Conservation (phyloP, 2,329 filamentous ascomycete genomes). For the Colletotrichum godetiae region DNA sequence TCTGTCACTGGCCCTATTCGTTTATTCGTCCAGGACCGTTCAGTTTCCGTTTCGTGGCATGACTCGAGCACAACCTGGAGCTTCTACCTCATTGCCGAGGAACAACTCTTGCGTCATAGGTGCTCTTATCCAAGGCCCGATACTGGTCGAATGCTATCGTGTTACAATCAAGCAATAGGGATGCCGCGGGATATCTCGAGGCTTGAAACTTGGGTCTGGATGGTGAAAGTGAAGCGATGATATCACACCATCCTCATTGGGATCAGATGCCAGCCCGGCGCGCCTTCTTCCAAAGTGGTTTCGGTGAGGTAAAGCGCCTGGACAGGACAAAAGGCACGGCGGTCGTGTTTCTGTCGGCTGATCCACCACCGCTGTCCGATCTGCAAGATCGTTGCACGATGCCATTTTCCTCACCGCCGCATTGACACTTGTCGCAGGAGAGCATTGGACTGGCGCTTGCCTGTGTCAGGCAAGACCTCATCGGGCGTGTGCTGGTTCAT, state of each 20-base stretch:
- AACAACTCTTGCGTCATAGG: not conserved
- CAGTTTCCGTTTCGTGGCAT: not conserved
- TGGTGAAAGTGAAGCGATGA: not conserved
- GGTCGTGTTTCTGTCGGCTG: not conserved
- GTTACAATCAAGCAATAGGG: not conserved
- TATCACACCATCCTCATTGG: not conserved
- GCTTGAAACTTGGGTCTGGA: not conserved
- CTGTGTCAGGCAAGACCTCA: not conserved
- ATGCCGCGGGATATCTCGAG: not conserved
- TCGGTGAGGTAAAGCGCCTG: not conserved
- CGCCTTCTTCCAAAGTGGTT: not conserved
- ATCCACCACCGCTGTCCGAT: not conserved
- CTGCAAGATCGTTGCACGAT: not conserved
- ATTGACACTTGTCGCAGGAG: not conserved
- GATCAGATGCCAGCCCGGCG: not conserved
- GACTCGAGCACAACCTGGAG: not conserved
- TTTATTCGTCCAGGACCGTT: not conserved
- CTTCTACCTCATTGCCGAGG: not conserved
- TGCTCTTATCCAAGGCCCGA: not conserved
- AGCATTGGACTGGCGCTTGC: slow-evolving; percentile 5
- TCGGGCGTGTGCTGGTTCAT: not conserved
- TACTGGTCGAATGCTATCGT: not conserved
- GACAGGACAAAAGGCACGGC: not conserved
- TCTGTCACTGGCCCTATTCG: not conserved
- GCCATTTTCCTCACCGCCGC: not conserved